Base-by-base conservation (phyloP, 352 stramenopile species). In the Phytophthora colocasiae region DNA sequence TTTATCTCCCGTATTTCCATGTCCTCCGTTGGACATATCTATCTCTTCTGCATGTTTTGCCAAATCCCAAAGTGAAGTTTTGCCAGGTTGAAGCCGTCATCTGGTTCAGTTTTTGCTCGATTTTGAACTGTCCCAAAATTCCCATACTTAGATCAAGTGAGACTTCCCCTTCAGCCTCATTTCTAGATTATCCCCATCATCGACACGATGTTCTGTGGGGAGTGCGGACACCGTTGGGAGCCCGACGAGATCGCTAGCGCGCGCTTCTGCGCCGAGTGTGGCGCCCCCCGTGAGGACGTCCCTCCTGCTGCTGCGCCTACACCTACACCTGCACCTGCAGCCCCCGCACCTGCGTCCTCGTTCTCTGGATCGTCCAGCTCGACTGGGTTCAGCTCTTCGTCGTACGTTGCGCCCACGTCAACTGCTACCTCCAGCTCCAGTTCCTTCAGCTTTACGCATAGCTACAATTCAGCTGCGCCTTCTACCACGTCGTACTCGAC, bases 251-350 rank as follows among this genome's bases (percentile, higher is more conserved):
- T 93, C 66, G 81, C 80, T 27, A 87, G 69, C 38, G 82, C 85
- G 64, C 83, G 85, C 69, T 95, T 95, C 68, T 95, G 87, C 66
- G 87, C 87, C 51, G 87, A 95, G 65, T 95, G 87, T 44, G 85
- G 87, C 6, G 80, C 85, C 22, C 81, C 84, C 4, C 83, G 87
- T 14, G 85, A 93, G 58, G 81, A 93, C 32, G 66, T 79, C 22
- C 69, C 80, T 11, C 43, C 56, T 32, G 24, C 69, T 7, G 24
- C 69, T 3, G 10, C 27, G 22, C 22, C 22, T 22, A 22, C 22
- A 22, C 22, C 22, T 31, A 7, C 64, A 19, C 10, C 58, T 4
- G 22, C 66, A 2, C 29, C 60, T 15, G 12, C 57, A 24, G 45
- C 54, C 6, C 36, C 59, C 43, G 40, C 54, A 14, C 27, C 32